These are phyloP conservation scores for Aegilops tauschii DNA, from an alignment of 176 grass and related monocot genomes.

Conservation along the genomic window DNA sequence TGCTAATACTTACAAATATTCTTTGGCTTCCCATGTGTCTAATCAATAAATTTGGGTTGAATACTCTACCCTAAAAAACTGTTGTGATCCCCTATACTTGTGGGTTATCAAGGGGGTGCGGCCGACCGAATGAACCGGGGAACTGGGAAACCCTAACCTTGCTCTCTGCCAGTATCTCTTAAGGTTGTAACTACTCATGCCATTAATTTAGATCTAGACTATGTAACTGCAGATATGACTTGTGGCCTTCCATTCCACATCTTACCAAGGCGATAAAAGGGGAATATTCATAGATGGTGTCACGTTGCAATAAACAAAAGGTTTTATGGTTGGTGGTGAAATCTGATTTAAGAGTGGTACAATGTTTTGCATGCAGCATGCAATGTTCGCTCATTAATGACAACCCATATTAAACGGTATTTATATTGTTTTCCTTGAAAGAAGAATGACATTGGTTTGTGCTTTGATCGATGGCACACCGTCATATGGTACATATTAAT, in stretches of 20 bases:
- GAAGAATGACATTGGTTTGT: too few species aligned
- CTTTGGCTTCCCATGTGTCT: too few species aligned
- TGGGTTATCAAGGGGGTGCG: conserved; percentile 2
- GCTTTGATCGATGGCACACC: too few species aligned
- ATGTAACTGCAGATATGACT: conserved; percentile 41
- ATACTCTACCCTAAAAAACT: too few species aligned
- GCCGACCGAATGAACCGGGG: conserved; percentile 38
- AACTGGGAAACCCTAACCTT: conserved; percentile 31
- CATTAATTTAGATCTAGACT: background rate
- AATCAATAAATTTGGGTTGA: too few species aligned
- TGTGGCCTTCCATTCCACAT: conserved; percentile 41
- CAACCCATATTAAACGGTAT: background rate
- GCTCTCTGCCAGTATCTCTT: too few species aligned
- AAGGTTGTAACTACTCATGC: background rate
- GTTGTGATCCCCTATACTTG: too few species aligned
- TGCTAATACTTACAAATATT: too few species aligned
- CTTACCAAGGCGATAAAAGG: conserved; percentile 17
- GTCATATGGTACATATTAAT: too few species aligned
- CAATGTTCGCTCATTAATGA: background rate
- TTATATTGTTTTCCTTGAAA: background rate
- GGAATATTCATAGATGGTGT: background rate
- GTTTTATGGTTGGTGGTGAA: background rate
- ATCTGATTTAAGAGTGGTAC: background rate
- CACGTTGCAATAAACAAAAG: too few species aligned
- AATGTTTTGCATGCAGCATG: background rate